phyloP scores from a whole-genome alignment of 306 rosid genomes.

The Cucurbita maxima region DNA sequence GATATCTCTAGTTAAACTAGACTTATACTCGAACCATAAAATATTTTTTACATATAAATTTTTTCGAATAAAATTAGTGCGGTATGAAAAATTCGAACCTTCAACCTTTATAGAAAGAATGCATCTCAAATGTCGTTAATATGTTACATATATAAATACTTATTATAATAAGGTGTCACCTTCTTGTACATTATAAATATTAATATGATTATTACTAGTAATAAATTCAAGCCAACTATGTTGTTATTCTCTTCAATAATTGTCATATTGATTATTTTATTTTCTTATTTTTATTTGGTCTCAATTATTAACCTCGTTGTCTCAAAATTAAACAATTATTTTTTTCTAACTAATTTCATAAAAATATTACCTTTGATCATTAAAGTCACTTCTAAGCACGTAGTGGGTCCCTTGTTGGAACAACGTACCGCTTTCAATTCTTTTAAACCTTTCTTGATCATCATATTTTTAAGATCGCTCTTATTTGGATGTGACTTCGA shows the following conservation, averaged over 20 bases:
- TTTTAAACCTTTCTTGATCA: no score
- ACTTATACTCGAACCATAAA: no score
- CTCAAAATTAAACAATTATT: not conserved
- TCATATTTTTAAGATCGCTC: no score
- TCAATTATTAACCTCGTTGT: conserved; percentile 5
- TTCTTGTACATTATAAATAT: not conserved
- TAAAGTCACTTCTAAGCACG: conserved; percentile 12
- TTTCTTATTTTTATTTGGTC: not conserved
- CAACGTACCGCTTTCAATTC: no score
- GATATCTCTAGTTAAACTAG: no score
- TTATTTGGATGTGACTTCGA: no score
- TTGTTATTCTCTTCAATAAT: not conserved
- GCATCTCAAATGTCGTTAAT: no score
- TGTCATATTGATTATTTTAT: not conserved
- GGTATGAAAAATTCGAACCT: no score
- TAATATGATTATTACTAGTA: not conserved
- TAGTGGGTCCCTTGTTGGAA: conserved; percentile 15
- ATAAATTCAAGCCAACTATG: not conserved
- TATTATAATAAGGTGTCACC: not conserved
- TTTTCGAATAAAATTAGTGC: no score
- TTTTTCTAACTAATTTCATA: not conserved
- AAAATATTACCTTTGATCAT: not conserved
- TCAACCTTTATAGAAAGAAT: no score
- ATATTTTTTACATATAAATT: no score
- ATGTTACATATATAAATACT: not conserved